These are phyloP conservation scores for Actinomucor elegans DNA, from an alignment of 371 early-diverging fungal genomes.

Conservation along the genomic window DNA sequence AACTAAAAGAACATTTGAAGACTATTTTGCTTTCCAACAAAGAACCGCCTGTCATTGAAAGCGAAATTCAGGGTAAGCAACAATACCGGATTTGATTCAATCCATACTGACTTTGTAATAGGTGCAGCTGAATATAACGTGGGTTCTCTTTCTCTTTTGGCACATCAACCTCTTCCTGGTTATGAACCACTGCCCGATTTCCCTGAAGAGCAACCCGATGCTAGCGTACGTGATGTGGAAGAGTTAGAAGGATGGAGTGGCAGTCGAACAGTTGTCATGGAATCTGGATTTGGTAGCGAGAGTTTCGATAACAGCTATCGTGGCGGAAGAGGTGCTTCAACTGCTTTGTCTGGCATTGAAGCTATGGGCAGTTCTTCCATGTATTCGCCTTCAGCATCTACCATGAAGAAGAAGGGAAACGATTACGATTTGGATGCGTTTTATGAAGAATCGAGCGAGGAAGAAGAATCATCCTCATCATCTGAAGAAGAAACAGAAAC, in stretches of 20 bases:
- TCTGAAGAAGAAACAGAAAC: slow-evolving; percentile 13
- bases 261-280: slow-evolving; percentile 40
- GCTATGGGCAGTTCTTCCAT: slow-evolving; percentile 36
- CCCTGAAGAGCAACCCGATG: slow-evolving; percentile 72
- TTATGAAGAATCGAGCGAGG: slow-evolving; percentile 44
- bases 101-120: slow-evolving; percentile 9
- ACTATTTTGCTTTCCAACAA: slow-evolving; percentile 54
- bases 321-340: slow-evolving; percentile 31
- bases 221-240: slow-evolving; percentile 59
- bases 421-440: slow-evolving; percentile 66
- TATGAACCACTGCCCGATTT: slow-evolving; percentile 86
- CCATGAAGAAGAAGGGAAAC: slow-evolving; percentile 40
- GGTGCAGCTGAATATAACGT: slow-evolving; percentile 68
- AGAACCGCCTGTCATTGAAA: slow-evolving; percentile 49
- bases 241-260: slow-evolving; percentile 52
- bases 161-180: slow-evolving; percentile 69
- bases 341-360: slow-evolving; percentile 47
- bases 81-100: not conserved
- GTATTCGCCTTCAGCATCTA: slow-evolving; percentile 28
- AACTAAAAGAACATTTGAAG: slow-evolving; percentile 45
- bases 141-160: slow-evolving; percentile 80
- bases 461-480: slow-evolving; percentile 25
- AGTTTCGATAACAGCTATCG: slow-evolving; percentile 28
- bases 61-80: slow-evolving; percentile 22
- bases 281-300: slow-evolving; percentile 59